These are phyloP conservation scores for Talaromyces thailandensis DNA, from an alignment of 495 filamentous ascomycete species.

Conservation along the genomic window DNA sequence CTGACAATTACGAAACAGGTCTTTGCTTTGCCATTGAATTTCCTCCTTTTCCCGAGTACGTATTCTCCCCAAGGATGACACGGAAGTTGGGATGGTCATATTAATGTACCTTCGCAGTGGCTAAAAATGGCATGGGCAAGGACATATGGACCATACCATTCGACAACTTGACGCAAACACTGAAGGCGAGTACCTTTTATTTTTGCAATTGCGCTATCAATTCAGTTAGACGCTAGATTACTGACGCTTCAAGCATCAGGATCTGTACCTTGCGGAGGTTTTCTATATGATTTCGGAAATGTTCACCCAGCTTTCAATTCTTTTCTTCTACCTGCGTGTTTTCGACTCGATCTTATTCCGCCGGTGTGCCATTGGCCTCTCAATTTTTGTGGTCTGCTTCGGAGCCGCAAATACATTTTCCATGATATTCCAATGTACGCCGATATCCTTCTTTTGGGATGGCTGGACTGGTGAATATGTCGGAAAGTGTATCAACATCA, in stretches of 20 bases:
- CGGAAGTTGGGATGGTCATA: neutral
- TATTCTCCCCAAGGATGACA: neutral
- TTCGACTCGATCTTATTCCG: conserved; percentile 17
- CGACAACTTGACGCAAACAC: conserved; percentile 22
- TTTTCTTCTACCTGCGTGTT: conserved; percentile 28
- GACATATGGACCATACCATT: conserved; percentile 35
- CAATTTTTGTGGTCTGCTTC: conserved; percentile 18
- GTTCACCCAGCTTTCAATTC: conserved; percentile 23
- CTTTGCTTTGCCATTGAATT: conserved; percentile 12
- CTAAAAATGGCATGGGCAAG: conserved; percentile 19
- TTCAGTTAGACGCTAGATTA: neutral
- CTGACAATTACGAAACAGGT: neutral
- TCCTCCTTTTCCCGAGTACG: conserved; percentile 16
- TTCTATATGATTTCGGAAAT: conserved; percentile 20
- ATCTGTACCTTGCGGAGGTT: conserved; percentile 16
- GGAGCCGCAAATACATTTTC: conserved; percentile 17
- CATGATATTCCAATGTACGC: conserved; percentile 27
- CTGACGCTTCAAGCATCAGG: neutral
- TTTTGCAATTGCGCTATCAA: neutral
- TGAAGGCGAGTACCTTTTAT: conserved; percentile 11
- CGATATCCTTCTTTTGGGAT: conserved; percentile 24
- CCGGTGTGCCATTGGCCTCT: conserved; percentile 15
- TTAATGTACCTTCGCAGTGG: conserved; percentile 11
- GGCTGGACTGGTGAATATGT: conserved; percentile 19
- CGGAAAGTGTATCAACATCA: conserved; percentile 18